Evolutionary conservation across 2,329 filamentous ascomycete genomes (phyloP).

Genomic region (Leptodontidium sp.): DNA sequence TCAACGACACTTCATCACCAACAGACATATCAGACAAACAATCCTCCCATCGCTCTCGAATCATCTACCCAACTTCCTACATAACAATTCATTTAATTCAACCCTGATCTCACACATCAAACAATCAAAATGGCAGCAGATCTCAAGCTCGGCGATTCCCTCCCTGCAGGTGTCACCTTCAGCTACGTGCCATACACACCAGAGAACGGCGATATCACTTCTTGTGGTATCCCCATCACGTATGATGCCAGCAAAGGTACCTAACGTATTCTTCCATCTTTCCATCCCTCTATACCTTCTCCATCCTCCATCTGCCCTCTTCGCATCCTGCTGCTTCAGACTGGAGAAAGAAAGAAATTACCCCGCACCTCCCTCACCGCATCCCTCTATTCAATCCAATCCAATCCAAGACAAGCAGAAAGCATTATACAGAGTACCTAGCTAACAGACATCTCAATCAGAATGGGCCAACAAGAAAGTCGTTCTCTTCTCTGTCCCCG

Average conservation of each 20-base stretch:
- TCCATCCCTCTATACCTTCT: not conserved
- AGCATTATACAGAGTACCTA: not conserved
- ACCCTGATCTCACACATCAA: not conserved
- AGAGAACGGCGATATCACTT: slow-evolving; percentile 72
- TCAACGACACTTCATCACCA: slow-evolving; percentile 8
- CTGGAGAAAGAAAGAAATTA: not conserved
- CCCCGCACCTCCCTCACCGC: slow-evolving; percentile 9
- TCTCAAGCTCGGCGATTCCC: slow-evolving; percentile 75
- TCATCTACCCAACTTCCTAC: not conserved
- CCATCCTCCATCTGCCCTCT: not conserved
- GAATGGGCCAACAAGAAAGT: slow-evolving; percentile 77
- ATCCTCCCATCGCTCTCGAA: not conserved
- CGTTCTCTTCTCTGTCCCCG: slow-evolving; percentile 73
- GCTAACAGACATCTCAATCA: slow-evolving; percentile 18
- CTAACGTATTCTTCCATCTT: not conserved
- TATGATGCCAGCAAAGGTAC: slow-evolving; percentile 81
- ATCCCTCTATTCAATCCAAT: too few species aligned
- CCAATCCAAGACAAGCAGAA: not conserved
- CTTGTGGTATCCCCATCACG: slow-evolving; percentile 79
- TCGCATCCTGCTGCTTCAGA: not conserved
- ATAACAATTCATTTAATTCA: not conserved
- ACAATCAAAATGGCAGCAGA: slow-evolving; percentile 36
- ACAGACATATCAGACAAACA: not conserved
- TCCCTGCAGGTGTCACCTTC: slow-evolving; percentile 84
- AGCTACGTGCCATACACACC: slow-evolving; percentile 81